These are phyloP conservation scores for Penicillium verrucosum DNA, from an alignment of 2,329 filamentous ascomycete genomes.

Conservation along the genomic window DNA sequence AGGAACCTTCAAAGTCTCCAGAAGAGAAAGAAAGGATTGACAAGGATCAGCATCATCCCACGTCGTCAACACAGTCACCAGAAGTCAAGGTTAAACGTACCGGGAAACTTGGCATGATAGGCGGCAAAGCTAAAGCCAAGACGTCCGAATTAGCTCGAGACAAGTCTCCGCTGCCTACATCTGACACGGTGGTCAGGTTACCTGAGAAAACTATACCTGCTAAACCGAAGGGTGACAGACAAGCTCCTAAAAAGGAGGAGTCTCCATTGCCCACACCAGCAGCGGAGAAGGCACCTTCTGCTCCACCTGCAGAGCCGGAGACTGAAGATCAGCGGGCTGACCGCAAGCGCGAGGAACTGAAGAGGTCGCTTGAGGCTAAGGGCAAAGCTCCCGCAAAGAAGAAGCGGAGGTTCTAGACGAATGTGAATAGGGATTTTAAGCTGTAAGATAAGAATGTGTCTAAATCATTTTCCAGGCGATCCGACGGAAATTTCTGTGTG, in stretches of 20 bases:
- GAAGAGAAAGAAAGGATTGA: not conserved
- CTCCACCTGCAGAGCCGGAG: slow-evolving; percentile 12
- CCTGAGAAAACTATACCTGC: not conserved
- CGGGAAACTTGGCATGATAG: slow-evolving; percentile 38
- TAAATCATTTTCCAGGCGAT: not conserved
- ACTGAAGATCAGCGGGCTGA: slow-evolving; percentile 54
- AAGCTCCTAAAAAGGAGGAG: not conserved
- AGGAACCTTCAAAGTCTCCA: not conserved
- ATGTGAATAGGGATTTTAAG: not conserved
- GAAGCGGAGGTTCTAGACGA: slow-evolving; percentile 52
- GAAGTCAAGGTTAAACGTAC: slow-evolving; percentile 21
- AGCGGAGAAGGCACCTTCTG: not conserved
- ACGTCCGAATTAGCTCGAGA: slow-evolving; percentile 1
- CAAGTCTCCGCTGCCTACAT: not conserved
- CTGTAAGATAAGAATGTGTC: not conserved
- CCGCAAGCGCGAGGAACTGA: slow-evolving; percentile 55
- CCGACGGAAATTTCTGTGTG: not conserved
- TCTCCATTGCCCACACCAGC: not conserved
- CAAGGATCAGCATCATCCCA: not conserved
- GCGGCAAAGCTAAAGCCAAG: slow-evolving; percentile 26
- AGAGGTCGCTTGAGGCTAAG: slow-evolving; percentile 51
- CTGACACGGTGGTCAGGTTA: not conserved
- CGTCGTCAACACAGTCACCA: slow-evolving; percentile 7
- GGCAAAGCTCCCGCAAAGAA: slow-evolving; percentile 55
- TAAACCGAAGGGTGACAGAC: not conserved